Evolutionary conservation across 352 stramenopile species (phyloP), one percentile per base, ranked within the genome.

Genomic region (Phytopythium kandeliae): DNA sequence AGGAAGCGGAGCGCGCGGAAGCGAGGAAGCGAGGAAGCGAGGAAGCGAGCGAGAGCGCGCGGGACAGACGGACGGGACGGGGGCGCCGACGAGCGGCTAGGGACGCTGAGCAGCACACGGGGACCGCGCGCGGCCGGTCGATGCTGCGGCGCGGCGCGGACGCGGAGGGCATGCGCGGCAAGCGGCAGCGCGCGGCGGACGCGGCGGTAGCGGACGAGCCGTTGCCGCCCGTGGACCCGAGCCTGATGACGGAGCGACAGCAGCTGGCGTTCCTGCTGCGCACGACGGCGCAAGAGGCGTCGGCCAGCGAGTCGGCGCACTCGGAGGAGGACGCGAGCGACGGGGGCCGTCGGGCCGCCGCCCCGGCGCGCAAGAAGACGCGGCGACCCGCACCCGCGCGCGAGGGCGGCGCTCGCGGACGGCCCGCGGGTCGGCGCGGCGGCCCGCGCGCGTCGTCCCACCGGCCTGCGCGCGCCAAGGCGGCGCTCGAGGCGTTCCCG

Each of bases 221-320:
- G 9, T 4, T 19, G 33, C 33, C 30, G 33, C 46, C 31, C 0
- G 47, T 85, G 62, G 65, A 91, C 48, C 71, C 74, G 41, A 84
- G 69, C 43, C 63, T 86, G 22, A 91, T 91, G 80, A 91, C 80
- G 41, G 80, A 91, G 63, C 75, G 80, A 11, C 80, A 91, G 57
- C 80, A 89, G 55, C 55, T 91, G 47, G 73, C 80, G 44, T 91
- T 91, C 55, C 63, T 91, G 21, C 60, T 91, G 54, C 74, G 77
- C 4, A 76, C 68, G 41, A 89, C 80, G 1, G 77, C 80, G 31
- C 75, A 80, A 16, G 73, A 78, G n/a, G 72, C 67, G 26, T 74
- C 64, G 31, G 60, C 69, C 30, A 55, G 43, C 33, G 46, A 48
- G 15, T 35, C 21, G 2, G 52, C 54, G 28, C 58, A 49, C 9